These are phyloP conservation scores for Emmonsiellopsis sp. DNA, from an alignment of 2,329 filamentous ascomycete species.

Conservation along the genomic window DNA sequence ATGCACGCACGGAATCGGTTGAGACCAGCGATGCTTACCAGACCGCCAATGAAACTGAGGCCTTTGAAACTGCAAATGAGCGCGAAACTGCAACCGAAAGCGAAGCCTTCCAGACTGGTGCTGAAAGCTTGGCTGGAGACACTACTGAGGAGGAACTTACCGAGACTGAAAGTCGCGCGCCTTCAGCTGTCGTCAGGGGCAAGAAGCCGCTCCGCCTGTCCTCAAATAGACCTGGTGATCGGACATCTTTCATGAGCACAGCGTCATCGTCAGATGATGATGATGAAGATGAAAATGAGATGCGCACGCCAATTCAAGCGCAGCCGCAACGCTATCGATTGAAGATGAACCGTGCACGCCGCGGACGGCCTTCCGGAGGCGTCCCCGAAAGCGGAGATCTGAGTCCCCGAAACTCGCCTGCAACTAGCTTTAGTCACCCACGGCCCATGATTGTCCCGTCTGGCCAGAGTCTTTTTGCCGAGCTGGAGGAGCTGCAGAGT, in stretches of 20 bases:
- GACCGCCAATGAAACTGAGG: conserved; percentile 65
- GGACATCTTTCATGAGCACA: conserved; percentile 71
- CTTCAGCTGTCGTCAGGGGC: conserved; percentile 23
- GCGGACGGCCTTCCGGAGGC: conserved; percentile 43
- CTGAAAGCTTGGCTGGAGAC: conserved; percentile 59
- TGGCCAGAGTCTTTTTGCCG: conserved; percentile 79
- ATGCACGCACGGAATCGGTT: conserved; percentile 16
- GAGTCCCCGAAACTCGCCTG: conserved; percentile 43
- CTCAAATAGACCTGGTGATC: conserved; percentile 42
- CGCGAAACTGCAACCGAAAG: conserved; percentile 67
- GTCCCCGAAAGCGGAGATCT: conserved; percentile 28
- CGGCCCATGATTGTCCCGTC: conserved; percentile 38
- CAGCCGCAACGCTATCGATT: conserved; percentile 62
- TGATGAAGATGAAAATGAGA: conserved; percentile 51
- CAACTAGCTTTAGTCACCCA: conserved; percentile 39
- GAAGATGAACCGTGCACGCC: conserved; percentile 57
- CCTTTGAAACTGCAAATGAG: conserved; percentile 69
- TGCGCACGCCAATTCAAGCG: conserved; percentile 55
- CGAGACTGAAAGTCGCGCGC: conserved; percentile 61
- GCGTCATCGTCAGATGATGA: conserved; percentile 84
- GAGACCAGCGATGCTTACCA: conserved; percentile 64
- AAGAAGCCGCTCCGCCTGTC: conserved; percentile 29
- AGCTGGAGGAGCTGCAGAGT: conserved; percentile 70
- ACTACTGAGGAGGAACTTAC: conserved; percentile 74
- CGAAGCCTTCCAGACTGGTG: conserved; percentile 90